Evolutionary conservation across 163 green algal species (phyloP).

Genomic region (Volvox carteri): DNA sequence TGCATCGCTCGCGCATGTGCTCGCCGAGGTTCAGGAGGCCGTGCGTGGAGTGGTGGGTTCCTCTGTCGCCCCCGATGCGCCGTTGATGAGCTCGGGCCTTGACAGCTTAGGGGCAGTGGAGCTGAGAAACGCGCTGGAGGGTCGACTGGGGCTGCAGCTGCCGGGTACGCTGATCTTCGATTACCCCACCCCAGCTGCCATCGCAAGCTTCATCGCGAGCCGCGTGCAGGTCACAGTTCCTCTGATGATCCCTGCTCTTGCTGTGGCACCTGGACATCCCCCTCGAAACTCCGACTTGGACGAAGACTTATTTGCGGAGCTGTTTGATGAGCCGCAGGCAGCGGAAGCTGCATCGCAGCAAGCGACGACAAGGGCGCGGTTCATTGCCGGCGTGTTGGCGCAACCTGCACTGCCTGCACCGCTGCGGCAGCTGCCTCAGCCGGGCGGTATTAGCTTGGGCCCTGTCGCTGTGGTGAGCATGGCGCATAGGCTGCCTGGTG

Average conservation of each 20-base stretch:
- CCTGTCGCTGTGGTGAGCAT: conserved; percentile 4
- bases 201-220: conserved; percentile 69
- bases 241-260: neutral
- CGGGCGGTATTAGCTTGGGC: neutral
- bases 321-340: neutral
- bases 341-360: too few species aligned
- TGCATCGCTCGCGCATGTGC: neutral
- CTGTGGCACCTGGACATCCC: neutral
- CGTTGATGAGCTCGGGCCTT: conserved; percentile 89
- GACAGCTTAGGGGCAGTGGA: conserved; percentile 92
- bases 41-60: conserved; percentile 67
- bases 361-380: neutral
- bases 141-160: conserved; percentile 72
- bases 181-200: conserved; percentile 80
- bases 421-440: neutral
- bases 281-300: neutral
- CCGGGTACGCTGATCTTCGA: conserved; percentile 89
- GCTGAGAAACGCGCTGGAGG: conserved; percentile 81
- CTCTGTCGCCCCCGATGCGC: conserved; percentile 73
- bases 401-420: neutral
- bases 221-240: neutral
- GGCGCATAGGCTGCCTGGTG: conserved; percentile 12
- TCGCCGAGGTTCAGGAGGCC: conserved; percentile 51
- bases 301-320: neutral
- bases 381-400: neutral